Base-by-base conservation (phyloP, 2,329 filamentous ascomycete genomes). In the Polytolypa hystricis region DNA sequence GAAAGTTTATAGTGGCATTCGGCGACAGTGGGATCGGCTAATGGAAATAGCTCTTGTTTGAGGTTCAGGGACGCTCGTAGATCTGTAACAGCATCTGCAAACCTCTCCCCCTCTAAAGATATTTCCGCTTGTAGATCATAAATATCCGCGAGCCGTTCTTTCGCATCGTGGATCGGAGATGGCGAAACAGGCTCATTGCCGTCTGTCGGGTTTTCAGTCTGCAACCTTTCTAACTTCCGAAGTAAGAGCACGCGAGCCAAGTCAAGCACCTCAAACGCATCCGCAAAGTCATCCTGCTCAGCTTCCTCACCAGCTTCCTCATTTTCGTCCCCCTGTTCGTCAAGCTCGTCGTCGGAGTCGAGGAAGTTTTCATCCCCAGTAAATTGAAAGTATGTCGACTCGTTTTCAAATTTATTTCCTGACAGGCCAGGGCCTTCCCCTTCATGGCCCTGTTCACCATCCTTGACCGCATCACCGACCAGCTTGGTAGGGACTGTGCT, bases 1-100 rank as follows among this genome's bases (percentile, higher is more conserved):
- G 89, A 94, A 17, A 98, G 78, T 63, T 95, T 96, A 68, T 83
- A 98, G 65, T 98, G 86, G 11, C 84, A 89, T 65, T 98, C 91
- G 28, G 91, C 89, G 39, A 96, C 73, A 35, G 93, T 73, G 49
- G 86, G 82, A 10, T 84, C 85, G 43, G 93, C 84, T 33, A 80
- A 71, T 0, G 84, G 73, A 54, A 84, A 86, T 2, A 96, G 71
- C 34, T 81, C 72, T 48, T 83, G 64, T 61, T 93, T 93, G 51
- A 93, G 74, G 27, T 74, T 73, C 33, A 96, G 73, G 1, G 86
- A 79, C 10, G 80, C 75, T 48, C 77, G 78, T 35, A 84, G 77
- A 60, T 98, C 91, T 31, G 77, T 72, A 36, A 94, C 83, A n/a
- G 91, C 89, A 47, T 84, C 80, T 28, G 75, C 70, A 55, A 94